Percentiles rank a stretch among this genome's conserved stretches.
phyloP scores from a whole-genome alignment of 768 basidiomycete species.

The Boletus tomentosulus region DNA sequence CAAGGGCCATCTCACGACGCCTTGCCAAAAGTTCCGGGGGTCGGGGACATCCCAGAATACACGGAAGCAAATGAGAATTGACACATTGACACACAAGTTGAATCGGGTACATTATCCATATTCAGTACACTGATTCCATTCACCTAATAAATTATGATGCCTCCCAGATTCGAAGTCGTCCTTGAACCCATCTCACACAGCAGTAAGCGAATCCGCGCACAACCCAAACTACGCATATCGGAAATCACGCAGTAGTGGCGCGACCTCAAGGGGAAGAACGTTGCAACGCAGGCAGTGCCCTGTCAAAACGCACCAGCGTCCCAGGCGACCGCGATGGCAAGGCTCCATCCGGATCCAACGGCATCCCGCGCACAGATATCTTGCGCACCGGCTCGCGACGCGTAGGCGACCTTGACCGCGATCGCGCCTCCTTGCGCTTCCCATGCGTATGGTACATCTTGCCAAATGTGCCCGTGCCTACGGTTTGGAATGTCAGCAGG shows the following conservation, averaged over 20 bases:
- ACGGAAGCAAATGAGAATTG: no score
- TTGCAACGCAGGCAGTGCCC: neutral
- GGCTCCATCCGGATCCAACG: neutral
- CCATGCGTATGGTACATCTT: constrained; percentile 1
- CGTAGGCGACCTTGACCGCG: neutral
- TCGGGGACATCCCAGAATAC: no score
- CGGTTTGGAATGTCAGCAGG: constrained; percentile 33
- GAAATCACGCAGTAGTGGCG: neutral
- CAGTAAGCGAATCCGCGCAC: neutral
- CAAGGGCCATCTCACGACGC: no score
- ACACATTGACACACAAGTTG: no score
- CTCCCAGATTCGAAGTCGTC: neutral
- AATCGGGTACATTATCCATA: no score
- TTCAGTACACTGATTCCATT: neutral
- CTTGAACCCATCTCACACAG: no score
- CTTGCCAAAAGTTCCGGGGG: no score
- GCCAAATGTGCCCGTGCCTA: constrained; percentile 19
- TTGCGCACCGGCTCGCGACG: neutral
- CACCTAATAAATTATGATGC: neutral
- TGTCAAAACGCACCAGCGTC: neutral
- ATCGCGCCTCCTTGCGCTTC: neutral
- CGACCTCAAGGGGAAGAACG: neutral
- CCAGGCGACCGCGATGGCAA: neutral
- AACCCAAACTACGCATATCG: neutral
- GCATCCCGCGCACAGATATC: neutral